Evolutionary conservation across 1,284 basidiomycete genomes (phyloP).

Genomic region (Marasmius tenuissimus): DNA sequence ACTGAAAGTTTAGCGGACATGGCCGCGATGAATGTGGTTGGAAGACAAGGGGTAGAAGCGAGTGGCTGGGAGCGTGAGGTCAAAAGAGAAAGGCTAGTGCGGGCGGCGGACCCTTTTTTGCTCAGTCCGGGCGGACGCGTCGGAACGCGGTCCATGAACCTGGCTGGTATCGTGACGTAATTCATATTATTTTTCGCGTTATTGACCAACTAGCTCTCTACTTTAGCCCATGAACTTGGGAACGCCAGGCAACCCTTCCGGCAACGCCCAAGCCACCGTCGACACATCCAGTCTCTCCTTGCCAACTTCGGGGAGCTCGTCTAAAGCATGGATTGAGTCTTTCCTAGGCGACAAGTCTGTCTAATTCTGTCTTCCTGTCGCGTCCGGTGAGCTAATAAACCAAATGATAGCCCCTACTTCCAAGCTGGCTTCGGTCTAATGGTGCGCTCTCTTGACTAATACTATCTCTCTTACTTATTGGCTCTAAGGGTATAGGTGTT

Average conservation of each 20-base stretch:
- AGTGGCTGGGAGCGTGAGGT: too few species aligned
- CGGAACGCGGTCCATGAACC: too few species aligned
- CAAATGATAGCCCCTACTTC: conserved; percentile 84
- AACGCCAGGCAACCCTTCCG: neutral
- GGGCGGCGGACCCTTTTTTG: conserved; percentile 11
- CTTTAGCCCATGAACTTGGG: neutral
- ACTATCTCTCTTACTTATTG: conserved; percentile 1
- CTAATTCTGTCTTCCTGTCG: conserved; percentile 42
- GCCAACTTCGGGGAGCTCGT: neutral
- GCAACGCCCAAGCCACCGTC: neutral
- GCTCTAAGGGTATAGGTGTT: conserved; percentile 78
- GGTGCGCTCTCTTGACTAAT: conserved; percentile 47
- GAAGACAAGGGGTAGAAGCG: conserved; percentile 11
- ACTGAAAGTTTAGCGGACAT: conserved; percentile 34
- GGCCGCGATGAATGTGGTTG: conserved; percentile 26
- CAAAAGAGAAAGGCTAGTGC: too few species aligned
- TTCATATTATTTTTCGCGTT: too few species aligned
- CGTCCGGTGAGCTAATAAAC: neutral
- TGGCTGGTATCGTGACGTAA: neutral
- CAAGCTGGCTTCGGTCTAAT: conserved; percentile 96
- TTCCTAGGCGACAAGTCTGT: conserved; percentile 55
- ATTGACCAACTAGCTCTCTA: neutral
- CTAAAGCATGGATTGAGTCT: conserved; percentile 23
- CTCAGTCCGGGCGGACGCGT: neutral
- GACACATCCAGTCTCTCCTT: neutral